phyloP scores from a whole-genome alignment of 768 basidiomycete genomes.

The Russula sp. region DNA sequence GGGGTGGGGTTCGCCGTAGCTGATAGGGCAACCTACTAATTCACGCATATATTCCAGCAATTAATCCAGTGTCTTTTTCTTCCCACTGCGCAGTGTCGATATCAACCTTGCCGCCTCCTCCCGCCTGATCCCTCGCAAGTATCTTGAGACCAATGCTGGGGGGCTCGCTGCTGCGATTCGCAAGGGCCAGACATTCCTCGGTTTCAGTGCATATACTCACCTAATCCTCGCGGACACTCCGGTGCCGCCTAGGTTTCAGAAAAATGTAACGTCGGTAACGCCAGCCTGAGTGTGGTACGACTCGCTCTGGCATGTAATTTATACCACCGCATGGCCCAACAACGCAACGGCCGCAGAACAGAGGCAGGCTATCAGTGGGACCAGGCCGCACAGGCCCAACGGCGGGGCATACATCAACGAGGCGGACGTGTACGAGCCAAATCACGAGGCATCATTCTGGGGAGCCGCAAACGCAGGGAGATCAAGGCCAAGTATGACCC shows the following conservation, averaged over 20 bases:
- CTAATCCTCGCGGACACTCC: neutral
- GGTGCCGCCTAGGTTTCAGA: neutral
- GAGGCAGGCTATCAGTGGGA: neutral
- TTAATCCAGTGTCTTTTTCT: neutral
- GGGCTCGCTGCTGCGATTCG: neutral
- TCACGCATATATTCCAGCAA: too few species aligned
- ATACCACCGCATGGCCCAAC: neutral
- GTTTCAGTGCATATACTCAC: neutral
- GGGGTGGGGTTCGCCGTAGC: too few species aligned
- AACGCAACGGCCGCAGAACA: conserved; percentile 5
- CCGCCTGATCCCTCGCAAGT: neutral
- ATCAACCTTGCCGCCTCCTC: neutral
- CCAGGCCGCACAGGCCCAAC: conserved; percentile 1
- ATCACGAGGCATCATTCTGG: conserved; percentile 15
- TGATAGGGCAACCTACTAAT: too few species aligned
- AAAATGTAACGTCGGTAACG: neutral
- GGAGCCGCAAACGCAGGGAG: conserved; percentile 18
- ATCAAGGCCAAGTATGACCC: conserved; percentile 24
- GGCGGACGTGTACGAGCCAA: conserved; percentile 22
- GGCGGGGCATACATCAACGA: conserved; percentile 25
- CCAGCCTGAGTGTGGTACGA: neutral
- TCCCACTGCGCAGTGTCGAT: neutral
- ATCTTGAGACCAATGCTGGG: neutral
- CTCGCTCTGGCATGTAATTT: conserved; percentile 10
- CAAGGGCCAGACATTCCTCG: neutral